Percentiles rank a stretch among this genome's conserved stretches.
Conservation (phyloP, 2,329 filamentous ascomycete species). For the Blastomyces parvus region DNA sequence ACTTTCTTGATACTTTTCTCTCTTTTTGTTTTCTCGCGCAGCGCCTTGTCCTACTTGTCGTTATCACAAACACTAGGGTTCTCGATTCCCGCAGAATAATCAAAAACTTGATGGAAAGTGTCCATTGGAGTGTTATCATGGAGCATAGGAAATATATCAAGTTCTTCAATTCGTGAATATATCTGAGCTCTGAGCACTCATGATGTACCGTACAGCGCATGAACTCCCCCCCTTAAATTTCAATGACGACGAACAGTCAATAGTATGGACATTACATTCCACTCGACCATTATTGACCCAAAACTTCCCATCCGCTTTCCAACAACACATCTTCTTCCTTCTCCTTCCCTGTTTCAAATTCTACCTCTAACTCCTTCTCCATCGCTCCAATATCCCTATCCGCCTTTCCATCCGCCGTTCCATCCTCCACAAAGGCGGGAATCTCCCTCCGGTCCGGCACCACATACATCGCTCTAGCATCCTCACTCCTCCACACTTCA, state of each 20-base stretch:
- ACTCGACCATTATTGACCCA: neutral
- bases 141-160: neutral
- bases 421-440: neutral
- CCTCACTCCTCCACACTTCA: slow-evolving; percentile 18
- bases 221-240: too few relatives aligned
- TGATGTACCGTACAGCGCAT: too few relatives aligned
- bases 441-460: slow-evolving; percentile 18
- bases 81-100: neutral
- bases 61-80: neutral
- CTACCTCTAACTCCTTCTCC: neutral
- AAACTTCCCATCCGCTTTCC: neutral
- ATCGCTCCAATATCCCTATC: neutral
- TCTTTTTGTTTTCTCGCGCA: neutral
- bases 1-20: neutral
- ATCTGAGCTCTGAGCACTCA: neutral
- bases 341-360: neutral
- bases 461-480: slow-evolving; percentile 19
- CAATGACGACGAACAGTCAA: neutral
- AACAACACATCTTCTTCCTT: neutral
- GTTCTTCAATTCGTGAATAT: neutral
- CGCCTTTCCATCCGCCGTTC: neutral
- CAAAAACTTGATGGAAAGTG: neutral
- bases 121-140: too few relatives aligned
- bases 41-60: neutral
- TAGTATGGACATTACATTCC: neutral